Percentiles rank a stretch among this genome's conserved stretches.
Conservation (phyloP, 83 land plant genomes). For the Picea mariana region DNA sequence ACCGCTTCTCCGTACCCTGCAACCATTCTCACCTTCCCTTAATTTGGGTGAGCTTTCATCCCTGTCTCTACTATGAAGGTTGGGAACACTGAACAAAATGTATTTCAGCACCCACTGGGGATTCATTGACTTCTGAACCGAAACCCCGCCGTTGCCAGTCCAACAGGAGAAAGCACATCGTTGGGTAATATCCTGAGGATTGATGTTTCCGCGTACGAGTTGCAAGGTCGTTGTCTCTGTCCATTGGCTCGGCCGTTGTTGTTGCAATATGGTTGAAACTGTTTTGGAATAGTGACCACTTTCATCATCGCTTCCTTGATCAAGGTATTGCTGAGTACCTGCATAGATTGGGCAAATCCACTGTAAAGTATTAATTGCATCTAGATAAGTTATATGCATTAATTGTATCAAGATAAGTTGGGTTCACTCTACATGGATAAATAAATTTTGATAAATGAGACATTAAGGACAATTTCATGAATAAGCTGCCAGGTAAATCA, state of each 20-base stretch:
- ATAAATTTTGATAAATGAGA: background rate
- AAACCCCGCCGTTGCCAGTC: constrained; percentile 23
- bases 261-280: constrained; percentile 45
- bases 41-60: constrained; percentile 37
- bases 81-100: constrained; percentile 43
- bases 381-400: no score
- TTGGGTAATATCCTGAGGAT: constrained; percentile 5
- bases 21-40: constrained; percentile 21
- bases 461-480: no score
- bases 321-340: constrained; percentile 5
- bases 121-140: constrained; percentile 7
- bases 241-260: constrained; percentile 26
- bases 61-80: constrained; percentile 38
- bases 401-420: background rate
- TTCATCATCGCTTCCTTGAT: constrained; percentile 41
- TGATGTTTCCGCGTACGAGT: background rate
- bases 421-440: background rate
- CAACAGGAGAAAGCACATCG: constrained; percentile 50
- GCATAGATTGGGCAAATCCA: background rate
- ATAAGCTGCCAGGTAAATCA: no score
- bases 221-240: constrained; percentile 19
- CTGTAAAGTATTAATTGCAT: no score
- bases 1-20: constrained; percentile 32
- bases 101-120: constrained; percentile 57
- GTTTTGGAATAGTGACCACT: constrained; percentile 52